Evolutionary conservation across 2,329 filamentous ascomycete species (phyloP), one percentile per base, ranked within the genome.

Genomic region (Coniochaeta prunicola): DNA sequence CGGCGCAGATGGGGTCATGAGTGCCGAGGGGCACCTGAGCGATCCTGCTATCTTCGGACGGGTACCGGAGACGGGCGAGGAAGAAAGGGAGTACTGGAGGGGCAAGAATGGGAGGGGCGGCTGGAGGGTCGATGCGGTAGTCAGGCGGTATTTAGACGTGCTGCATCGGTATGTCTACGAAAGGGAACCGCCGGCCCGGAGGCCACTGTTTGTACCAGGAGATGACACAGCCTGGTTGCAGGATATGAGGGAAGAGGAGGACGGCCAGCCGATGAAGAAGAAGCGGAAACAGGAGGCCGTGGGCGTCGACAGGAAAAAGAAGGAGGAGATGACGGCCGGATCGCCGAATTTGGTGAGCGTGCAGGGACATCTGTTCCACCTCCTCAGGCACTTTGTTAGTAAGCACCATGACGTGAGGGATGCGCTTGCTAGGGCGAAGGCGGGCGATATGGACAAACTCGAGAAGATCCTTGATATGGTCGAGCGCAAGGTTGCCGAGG

Each of bases 1-100:
- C 0, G 92, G 92, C 1, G 93, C 88, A 1, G 94, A 99, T 71
- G 94, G 83, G 19, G 85, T 99, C 57, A 97, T 99, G 94, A 93
- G 89, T 64, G 94, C 94, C 5, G 94, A 99, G 74, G 94, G 92
- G 0, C 96, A 97, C 69, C 80, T 99, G 0, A 93, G 91, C 68
- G 91, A 99, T 69, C 94, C 94, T 0, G 86, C 85, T 2, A 88
- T 99, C 48, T 99, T 99, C 69, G 85, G 88, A 15, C 74, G 78
- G 33, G 79, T 85, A 17, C 91, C 91, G 0, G 70, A 82, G 0
- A 67, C 77, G 0, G 89, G 86, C 0, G 72, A 85, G 53, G 85
- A 90, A 70, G 85, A 85, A 0, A 80, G 88, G 60, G 92, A 96
- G 67, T 97, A 94, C 73, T 97, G 93, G 92, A 80, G 89, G 34